Evolutionary conservation across 768 basidiomycete genomes (phyloP).

Genomic region (Lactifluus subvellereus): DNA sequence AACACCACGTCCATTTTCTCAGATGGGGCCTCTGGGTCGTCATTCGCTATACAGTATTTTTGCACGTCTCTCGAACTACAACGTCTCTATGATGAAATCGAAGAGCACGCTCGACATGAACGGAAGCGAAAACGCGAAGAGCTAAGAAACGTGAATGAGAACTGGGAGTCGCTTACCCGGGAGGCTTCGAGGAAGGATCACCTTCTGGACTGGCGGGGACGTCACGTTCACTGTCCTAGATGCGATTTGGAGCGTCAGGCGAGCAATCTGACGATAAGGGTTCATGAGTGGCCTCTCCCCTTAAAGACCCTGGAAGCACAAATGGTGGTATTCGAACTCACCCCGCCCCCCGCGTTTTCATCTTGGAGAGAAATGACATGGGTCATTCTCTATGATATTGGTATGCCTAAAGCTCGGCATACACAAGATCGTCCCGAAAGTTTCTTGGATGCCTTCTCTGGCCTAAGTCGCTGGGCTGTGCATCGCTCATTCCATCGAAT

Average conservation of each 20-base stretch:
- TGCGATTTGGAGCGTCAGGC: not conserved
- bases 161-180: not conserved
- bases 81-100: not conserved
- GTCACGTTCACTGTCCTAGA: not conserved
- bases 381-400: slow-evolving; percentile 10
- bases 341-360: slow-evolving; percentile 6
- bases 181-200: not conserved
- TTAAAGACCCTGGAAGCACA: not conserved
- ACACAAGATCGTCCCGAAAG: not conserved
- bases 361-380: slow-evolving; percentile 14
- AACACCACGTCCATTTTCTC: slow-evolving; percentile 1
- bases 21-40: not conserved
- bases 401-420: not conserved
- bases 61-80: not conserved
- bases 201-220: too few relatives aligned
- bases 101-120: not conserved
- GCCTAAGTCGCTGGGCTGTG: not conserved
- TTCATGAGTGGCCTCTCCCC: slow-evolving; percentile 19
- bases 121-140: slow-evolving; percentile 1
- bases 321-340: slow-evolving; percentile 12
- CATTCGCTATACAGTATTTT: slow-evolving; percentile 13
- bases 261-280: not conserved
- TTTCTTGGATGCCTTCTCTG: slow-evolving; percentile 5
- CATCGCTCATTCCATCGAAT: not conserved
- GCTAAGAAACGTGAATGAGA: not conserved